Percentiles rank a stretch among this genome's conserved stretches.
phyloP scores from a whole-genome alignment of 495 filamentous ascomycete genomes.

The Penicillium atrosanguineum region DNA sequence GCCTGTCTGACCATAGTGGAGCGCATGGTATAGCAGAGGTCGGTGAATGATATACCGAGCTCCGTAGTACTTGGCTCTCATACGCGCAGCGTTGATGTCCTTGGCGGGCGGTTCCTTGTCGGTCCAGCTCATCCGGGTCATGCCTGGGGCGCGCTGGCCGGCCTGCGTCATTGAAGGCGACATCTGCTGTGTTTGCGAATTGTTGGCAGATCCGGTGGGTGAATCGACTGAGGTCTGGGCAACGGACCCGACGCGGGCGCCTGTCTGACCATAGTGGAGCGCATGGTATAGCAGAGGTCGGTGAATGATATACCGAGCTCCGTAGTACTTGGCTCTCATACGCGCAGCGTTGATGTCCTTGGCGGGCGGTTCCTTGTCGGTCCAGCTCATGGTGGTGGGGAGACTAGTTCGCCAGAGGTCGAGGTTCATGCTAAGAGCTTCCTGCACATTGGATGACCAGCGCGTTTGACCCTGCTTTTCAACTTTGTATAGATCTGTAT shows the following conservation, averaged over 20 bases:
- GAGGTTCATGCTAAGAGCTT: constrained; percentile 47
- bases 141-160: constrained; percentile 22
- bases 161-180: constrained; percentile 29
- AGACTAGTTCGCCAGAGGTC: constrained; percentile 49
- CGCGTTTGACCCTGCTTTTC: constrained; percentile 34
- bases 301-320: constrained; percentile 85
- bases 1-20: constrained; percentile 50
- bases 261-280: constrained; percentile 50
- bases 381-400: constrained; percentile 56
- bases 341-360: constrained; percentile 78
- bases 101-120: constrained; percentile 62
- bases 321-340: constrained; percentile 91
- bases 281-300: constrained; percentile 71
- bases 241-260: constrained; percentile 18
- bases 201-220: constrained; percentile 28
- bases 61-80: constrained; percentile 93
- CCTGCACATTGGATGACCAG: constrained; percentile 35
- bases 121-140: constrained; percentile 67
- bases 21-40: constrained; percentile 66
- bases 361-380: constrained; percentile 64
- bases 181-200: constrained; percentile 31
- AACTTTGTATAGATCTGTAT: constrained; percentile 74
- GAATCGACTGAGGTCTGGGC: constrained; percentile 28
- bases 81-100: constrained; percentile 79
- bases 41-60: constrained; percentile 87